phyloP scores from a whole-genome alignment of 202 grass and related monocot genomes.

The Panicum hallii region DNA sequence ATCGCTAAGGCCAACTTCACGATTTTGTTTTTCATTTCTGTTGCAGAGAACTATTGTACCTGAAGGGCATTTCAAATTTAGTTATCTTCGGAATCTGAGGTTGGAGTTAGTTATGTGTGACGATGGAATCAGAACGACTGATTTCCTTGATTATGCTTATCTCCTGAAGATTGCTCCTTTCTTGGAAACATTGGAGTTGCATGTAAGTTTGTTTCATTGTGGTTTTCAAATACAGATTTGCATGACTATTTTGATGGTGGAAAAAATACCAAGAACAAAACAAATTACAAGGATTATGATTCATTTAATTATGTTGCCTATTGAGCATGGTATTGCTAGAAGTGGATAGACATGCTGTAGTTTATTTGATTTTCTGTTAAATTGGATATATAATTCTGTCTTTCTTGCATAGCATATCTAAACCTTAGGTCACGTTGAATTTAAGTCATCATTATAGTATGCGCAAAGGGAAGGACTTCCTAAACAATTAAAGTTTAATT shows the following conservation, averaged over 20 bases:
- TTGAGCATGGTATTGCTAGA: not conserved
- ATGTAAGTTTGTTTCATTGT: constrained; percentile 5
- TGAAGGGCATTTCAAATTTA: not conserved
- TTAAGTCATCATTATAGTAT: not conserved
- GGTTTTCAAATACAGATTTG: too few species aligned
- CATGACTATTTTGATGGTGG: not conserved
- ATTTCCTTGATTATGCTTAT: constrained; percentile 41
- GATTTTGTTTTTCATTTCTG: not conserved
- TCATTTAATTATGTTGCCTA: not conserved
- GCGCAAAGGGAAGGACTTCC: not conserved
- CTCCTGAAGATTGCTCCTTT: constrained; percentile 35
- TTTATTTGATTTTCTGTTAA: not conserved
- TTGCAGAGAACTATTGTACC: constrained; percentile 6
- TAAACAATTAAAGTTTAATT: not conserved
- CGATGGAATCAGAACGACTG: not conserved
- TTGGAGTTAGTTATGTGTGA: not conserved
- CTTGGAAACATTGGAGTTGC: constrained; percentile 15
- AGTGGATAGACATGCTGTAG: not conserved
- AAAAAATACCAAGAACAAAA: not conserved
- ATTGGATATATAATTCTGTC: not conserved
- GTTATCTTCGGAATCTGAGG: not conserved
- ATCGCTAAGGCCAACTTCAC: not conserved
- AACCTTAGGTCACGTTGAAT: not conserved
- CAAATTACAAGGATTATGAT: not conserved
- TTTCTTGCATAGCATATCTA: not conserved